Percentiles rank a stretch among this genome's conserved stretches.
phyloP scores from a whole-genome alignment of 1,284 basidiomycete species.

The Puccinia triticina region DNA sequence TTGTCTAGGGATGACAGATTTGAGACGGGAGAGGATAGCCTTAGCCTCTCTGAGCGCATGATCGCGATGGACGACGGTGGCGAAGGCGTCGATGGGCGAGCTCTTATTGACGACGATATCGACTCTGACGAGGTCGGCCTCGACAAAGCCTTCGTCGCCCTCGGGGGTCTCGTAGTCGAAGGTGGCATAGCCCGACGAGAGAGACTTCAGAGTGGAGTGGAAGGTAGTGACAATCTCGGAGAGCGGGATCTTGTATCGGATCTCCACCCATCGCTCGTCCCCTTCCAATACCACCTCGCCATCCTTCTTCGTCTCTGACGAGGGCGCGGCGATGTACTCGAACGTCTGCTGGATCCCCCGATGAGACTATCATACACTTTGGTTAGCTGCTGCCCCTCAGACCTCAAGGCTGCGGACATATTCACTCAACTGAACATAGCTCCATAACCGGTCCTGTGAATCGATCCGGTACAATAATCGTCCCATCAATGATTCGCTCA shows the following conservation, averaged over 20 bases:
- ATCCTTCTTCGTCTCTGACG: slow-evolving; percentile 72
- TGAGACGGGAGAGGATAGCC: slow-evolving; percentile 30
- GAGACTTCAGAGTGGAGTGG: slow-evolving; percentile 81
- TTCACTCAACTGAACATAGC: slow-evolving; percentile 67
- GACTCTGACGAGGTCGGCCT: slow-evolving; percentile 35
- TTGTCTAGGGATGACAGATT: slow-evolving; percentile 36
- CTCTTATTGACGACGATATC: slow-evolving; percentile 43
- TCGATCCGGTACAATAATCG: slow-evolving; percentile 80
- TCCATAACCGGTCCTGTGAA: slow-evolving; percentile 84
- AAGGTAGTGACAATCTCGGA: slow-evolving; percentile 90
- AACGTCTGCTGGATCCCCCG: slow-evolving; percentile 56
- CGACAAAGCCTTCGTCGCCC: slow-evolving; percentile 21
- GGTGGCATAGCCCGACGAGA: slow-evolving; percentile 58
- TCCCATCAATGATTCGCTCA: slow-evolving; percentile 71
- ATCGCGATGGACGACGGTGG: slow-evolving; percentile 46
- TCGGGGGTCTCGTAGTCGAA: slow-evolving; percentile 70
- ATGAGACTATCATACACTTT: slow-evolving; percentile 52
- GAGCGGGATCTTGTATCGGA: slow-evolving; percentile 74
- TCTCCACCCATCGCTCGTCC: slow-evolving; percentile 15
- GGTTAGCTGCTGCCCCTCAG: not conserved
- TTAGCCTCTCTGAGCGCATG: slow-evolving; percentile 34
- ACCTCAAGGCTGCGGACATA: not conserved
- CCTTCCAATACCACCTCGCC: not conserved
- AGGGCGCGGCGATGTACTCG: slow-evolving; percentile 53
- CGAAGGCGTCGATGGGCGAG: slow-evolving; percentile 44